Base-by-base conservation (phyloP, 441 rosid genomes). In the Daphne laureola region DNA sequence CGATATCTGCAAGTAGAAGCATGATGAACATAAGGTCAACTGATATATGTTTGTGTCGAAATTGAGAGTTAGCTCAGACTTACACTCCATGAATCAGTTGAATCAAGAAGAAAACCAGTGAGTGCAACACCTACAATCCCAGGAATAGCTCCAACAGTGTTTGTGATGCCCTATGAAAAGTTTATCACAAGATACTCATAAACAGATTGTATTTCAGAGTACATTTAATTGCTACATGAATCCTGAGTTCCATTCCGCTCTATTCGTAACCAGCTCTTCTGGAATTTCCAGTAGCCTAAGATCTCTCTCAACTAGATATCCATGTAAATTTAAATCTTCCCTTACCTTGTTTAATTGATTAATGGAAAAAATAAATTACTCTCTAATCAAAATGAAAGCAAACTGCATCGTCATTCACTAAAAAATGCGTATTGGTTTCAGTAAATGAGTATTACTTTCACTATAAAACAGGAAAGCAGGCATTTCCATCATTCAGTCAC, bases 81-180 rank as follows among this genome's bases (percentile, higher is more conserved):
- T 88, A 92, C 97, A 63, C 94, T 84, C 96, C 96, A 92, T 0
- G 95, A 86, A 66, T 86, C 96, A 62, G 96, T 92, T 58, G 86
- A 71, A 75, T 92, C 98, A 2, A 92, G 87, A 63, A 92, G 80
- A 67, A 75, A 86, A 53, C 98, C 96, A 7, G 98, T 92, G 54
- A 92, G 80, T 12, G 94, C 88, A 58, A 92, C 90, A 50, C 96
- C 98, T 38, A 92, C 57, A 17, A 92, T 84, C 53, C 98, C 98
- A 36, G 98, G 96, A 47, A 89, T 73, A 6, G 98, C 98, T 55
- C 96, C 98, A 5, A 78, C 80, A 16, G 96, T 86, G 71, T 89
- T 92, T 49, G 98, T 92, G 60, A 89, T 82, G 48, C 96, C 98
- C 98, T 92, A 72, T 40, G 50, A 17, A 26, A 40, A 52, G 26